Conservation (phyloP, 106 monocot species). For the Cymbidium sinense region DNA sequence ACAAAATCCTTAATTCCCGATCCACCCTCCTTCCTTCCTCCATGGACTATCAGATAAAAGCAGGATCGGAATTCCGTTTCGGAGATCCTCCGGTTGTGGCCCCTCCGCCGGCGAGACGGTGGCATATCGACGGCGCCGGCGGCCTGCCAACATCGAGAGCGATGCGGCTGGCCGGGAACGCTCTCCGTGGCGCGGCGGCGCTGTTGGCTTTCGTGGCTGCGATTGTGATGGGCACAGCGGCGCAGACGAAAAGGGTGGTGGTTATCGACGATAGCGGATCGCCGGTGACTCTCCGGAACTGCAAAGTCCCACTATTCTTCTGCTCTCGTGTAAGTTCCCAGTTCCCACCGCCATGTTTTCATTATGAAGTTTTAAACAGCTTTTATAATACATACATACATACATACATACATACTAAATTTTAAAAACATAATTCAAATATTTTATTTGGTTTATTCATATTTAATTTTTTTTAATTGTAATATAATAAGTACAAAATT, state of each 20-base stretch:
- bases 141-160: neutral
- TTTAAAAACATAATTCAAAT: too few relatives aligned
- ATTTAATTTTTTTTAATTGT: too few relatives aligned
- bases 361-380: neutral
- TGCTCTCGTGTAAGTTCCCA: slow-evolving; percentile 14
- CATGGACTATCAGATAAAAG: neutral
- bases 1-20: too few relatives aligned
- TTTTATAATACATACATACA: neutral
- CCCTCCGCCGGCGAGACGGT: neutral
- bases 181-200: slow-evolving; percentile 13
- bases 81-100: neutral
- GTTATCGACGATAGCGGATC: neutral
- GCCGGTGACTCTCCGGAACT: neutral
- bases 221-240: slow-evolving; percentile 20
- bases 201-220: slow-evolving; percentile 9
- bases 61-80: neutral
- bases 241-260: slow-evolving; percentile 2
- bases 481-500: too few relatives aligned
- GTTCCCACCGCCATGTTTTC: neutral
- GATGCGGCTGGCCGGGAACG: neutral
- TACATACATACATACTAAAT: too few relatives aligned
- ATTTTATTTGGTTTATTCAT: too few relatives aligned
- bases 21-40: neutral
- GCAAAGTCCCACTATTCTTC: slow-evolving; percentile 14
- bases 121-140: neutral